Percentiles rank a stretch among this genome's conserved stretches.
phyloP scores from a whole-genome alignment of 2,329 filamentous ascomycete genomes.

The Paecilomyces formosus region DNA sequence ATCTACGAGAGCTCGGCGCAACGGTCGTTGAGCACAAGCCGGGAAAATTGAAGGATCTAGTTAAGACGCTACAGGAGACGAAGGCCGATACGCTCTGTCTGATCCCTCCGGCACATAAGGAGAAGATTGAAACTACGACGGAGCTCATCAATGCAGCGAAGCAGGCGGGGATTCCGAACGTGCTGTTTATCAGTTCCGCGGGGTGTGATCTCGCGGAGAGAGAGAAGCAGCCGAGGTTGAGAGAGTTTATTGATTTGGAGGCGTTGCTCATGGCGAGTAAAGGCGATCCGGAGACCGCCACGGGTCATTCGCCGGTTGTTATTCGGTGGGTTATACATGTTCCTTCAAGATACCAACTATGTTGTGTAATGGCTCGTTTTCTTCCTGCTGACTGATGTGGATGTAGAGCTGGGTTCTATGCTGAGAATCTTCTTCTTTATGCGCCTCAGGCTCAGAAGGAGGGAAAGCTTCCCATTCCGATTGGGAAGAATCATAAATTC shows the following conservation, averaged over 20 bases:
- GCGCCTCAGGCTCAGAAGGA: slow-evolving; percentile 39
- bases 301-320: slow-evolving; percentile 39
- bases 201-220: slow-evolving; percentile 46
- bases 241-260: slow-evolving; percentile 48
- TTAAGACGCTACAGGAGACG: slow-evolving; percentile 32
- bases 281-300: slow-evolving; percentile 31
- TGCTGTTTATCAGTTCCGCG: slow-evolving; percentile 42
- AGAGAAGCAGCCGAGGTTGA: slow-evolving; percentile 41
- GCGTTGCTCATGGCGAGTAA: slow-evolving; percentile 35
- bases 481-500: slow-evolving; percentile 43
- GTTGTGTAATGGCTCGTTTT: background rate
- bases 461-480: slow-evolving; percentile 39
- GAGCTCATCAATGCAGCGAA: slow-evolving; percentile 42
- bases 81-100: slow-evolving; percentile 44
- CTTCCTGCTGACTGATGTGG: background rate
- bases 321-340: slow-evolving; percentile 30
- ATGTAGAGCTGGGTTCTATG: slow-evolving; percentile 43
- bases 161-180: slow-evolving; percentile 39
- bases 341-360: too few relatives aligned
- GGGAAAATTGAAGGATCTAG: slow-evolving; percentile 33
- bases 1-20: slow-evolving; percentile 36
- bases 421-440: slow-evolving; percentile 46
- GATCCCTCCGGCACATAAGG: slow-evolving; percentile 40
- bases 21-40: slow-evolving; percentile 36
- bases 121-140: slow-evolving; percentile 40